Percentiles rank a stretch among this genome's conserved stretches.
These are phyloP conservation scores for Prunella vulgaris DNA, from an alignment of 257 asterid species.

Conservation along the genomic window DNA sequence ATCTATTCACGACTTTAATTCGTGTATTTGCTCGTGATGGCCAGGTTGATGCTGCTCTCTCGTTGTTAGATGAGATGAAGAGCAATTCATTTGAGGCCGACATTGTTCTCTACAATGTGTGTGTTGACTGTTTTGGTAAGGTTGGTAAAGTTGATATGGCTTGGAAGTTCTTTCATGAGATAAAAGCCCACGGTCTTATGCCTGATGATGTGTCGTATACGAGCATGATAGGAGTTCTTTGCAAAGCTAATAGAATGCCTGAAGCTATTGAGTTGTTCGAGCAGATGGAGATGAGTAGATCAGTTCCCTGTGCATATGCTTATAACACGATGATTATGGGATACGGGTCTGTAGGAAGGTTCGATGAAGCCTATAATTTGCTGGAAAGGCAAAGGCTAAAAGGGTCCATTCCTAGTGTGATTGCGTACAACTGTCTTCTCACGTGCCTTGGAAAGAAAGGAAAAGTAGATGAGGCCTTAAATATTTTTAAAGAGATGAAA, in stretches of 20 bases:
- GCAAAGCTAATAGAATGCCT: constrained; percentile 53
- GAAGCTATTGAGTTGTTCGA: constrained; percentile 90
- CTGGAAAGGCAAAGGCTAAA: constrained; percentile 86
- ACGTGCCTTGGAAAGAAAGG: constrained; percentile 82
- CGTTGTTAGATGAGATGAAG: constrained; percentile 82
- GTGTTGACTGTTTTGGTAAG: constrained; percentile 90
- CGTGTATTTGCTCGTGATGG: constrained; percentile 85
- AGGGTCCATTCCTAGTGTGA: constrained; percentile 88
- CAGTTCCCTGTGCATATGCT: constrained; percentile 92
- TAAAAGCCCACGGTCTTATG: constrained; percentile 52
- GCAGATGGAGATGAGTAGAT: constrained; percentile 65
- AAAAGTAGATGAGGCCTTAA: constrained; percentile 66
- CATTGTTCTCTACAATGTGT: constrained; percentile 85
- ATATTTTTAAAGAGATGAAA: constrained; percentile 68
- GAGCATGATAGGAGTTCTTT: constrained; percentile 89
- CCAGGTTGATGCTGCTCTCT: constrained; percentile 80
- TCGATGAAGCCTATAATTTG: constrained; percentile 70
- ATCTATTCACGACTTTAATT: constrained; percentile 77
- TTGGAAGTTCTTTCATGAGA: constrained; percentile 93
- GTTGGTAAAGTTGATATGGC: constrained; percentile 92
- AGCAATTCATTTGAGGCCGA: constrained; percentile 72
- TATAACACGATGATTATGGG: constrained; percentile 98
- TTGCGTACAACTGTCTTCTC: constrained; percentile 78
- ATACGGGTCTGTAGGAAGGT: constrained; percentile 76
- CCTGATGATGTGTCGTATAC: constrained; percentile 93